Conservation (phyloP, 371 early-diverging fungal species). For the Mortierella sp. region DNA sequence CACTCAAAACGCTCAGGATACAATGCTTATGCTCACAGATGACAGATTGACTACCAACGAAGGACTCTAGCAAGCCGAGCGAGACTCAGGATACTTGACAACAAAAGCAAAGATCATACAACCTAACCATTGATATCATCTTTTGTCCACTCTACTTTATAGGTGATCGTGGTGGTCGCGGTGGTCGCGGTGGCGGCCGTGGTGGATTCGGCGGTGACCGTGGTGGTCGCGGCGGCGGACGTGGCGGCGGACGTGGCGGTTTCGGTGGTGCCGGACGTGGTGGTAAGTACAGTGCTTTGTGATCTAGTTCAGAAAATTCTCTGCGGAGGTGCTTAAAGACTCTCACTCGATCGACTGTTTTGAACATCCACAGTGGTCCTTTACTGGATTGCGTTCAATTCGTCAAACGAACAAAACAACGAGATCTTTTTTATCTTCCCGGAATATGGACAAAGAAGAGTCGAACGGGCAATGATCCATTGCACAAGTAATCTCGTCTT, state of each 20-base stretch:
- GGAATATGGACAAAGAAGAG: slow-evolving; percentile 23
- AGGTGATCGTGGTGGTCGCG: slow-evolving; percentile 61
- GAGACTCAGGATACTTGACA: too few species aligned
- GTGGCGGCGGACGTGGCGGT: slow-evolving; percentile 56
- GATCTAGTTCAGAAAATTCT: slow-evolving; percentile 34
- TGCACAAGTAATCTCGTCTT: neutral
- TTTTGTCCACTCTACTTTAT: slow-evolving; percentile 13
- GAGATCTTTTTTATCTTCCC: slow-evolving; percentile 33
- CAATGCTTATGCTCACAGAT: too few species aligned
- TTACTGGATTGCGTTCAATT: too few species aligned
- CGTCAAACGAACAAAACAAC: neutral
- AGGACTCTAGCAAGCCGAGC: too few species aligned
- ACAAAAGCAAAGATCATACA: too few species aligned
- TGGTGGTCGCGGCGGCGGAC: slow-evolving; percentile 41
- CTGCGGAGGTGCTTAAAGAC: slow-evolving; percentile 21
- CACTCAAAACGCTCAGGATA: too few species aligned
- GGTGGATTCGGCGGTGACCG: slow-evolving; percentile 55
- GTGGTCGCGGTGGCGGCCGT: slow-evolving; percentile 44
- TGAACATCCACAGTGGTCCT: too few species aligned
- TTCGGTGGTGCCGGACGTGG: slow-evolving; percentile 63
- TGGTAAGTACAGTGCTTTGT: slow-evolving; percentile 54
- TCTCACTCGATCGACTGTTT: neutral
- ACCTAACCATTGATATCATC: neutral
- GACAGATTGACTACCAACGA: too few species aligned
- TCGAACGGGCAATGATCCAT: neutral